Conservation (phyloP, 495 filamentous ascomycete genomes). For the Pyronema omphalodes region DNA sequence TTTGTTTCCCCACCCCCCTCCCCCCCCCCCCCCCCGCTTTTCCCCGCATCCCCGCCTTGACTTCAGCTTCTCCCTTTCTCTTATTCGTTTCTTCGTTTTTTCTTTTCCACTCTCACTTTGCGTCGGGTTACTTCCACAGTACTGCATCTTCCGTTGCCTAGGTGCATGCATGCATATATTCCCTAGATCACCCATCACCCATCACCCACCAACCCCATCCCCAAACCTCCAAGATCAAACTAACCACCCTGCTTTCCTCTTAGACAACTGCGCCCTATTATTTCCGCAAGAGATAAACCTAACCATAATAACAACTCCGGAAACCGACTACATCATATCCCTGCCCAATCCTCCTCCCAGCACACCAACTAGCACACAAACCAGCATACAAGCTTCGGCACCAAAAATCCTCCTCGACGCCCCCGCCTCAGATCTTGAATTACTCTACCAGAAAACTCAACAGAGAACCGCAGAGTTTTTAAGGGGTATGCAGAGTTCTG, state of each 20-base stretch:
- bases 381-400: no score
- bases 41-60: not conserved
- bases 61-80: no score
- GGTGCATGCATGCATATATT: no score
- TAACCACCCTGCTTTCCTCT: not conserved
- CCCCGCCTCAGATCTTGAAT: not conserved
- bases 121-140: no score
- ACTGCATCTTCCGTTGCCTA: no score
- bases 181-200: no score
- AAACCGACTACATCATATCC: not conserved
- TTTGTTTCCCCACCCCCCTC: not conserved
- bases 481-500: not conserved
- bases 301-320: not conserved
- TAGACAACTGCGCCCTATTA: not conserved
- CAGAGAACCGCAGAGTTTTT: not conserved
- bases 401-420: not conserved
- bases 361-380: no score
- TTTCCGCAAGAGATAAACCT: not conserved
- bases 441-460: not conserved
- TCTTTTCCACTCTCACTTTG: no score
- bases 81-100: no score
- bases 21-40: not conserved
- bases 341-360: not conserved
- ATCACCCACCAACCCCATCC: no score
- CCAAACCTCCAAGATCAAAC: no score